These are phyloP conservation scores for Limnomonas spitsbergensis DNA, from an alignment of 139 green algal species.

Conservation along the genomic window DNA sequence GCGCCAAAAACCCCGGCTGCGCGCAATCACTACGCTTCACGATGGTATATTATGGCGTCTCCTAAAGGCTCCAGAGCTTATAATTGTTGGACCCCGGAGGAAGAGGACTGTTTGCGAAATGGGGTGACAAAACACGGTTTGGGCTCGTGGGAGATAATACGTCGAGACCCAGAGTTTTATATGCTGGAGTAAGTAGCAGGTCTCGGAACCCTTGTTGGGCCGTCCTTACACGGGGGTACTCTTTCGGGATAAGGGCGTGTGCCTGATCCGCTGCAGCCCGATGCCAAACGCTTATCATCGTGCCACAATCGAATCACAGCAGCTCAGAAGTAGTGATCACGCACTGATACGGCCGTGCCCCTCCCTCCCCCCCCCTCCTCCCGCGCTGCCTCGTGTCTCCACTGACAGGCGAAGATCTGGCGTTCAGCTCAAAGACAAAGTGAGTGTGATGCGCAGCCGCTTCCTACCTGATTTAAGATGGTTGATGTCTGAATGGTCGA, in stretches of 20 bases:
- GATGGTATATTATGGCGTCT: too few species aligned
- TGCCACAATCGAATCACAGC: not conserved
- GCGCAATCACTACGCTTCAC: too few species aligned
- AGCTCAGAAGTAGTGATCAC: not conserved
- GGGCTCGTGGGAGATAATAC: conserved; percentile 67
- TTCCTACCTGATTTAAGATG: not conserved
- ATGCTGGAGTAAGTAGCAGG: conserved; percentile 45
- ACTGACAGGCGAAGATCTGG: conserved; percentile 59
- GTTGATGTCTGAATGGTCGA: not conserved
- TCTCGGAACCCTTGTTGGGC: conserved; percentile 4
- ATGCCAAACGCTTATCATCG: not conserved
- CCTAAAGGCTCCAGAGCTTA: too few species aligned
- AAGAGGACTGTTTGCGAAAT: conserved; percentile 13
- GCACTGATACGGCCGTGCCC: not conserved
- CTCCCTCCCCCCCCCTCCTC: too few species aligned
- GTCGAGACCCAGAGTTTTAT: conserved; percentile 59
- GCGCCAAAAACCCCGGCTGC: too few species aligned
- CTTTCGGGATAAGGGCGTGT: too few species aligned
- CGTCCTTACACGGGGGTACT: not conserved
- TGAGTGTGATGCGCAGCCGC: not conserved
- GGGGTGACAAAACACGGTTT: not conserved
- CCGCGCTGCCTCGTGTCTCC: too few species aligned
- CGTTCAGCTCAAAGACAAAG: conserved; percentile 76
- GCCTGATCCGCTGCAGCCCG: not conserved
- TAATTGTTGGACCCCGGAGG: conserved; percentile 16